These are phyloP conservation scores for Pestalotiopsis sp. DNA, from an alignment of 2,329 filamentous ascomycete species.

Conservation along the genomic window DNA sequence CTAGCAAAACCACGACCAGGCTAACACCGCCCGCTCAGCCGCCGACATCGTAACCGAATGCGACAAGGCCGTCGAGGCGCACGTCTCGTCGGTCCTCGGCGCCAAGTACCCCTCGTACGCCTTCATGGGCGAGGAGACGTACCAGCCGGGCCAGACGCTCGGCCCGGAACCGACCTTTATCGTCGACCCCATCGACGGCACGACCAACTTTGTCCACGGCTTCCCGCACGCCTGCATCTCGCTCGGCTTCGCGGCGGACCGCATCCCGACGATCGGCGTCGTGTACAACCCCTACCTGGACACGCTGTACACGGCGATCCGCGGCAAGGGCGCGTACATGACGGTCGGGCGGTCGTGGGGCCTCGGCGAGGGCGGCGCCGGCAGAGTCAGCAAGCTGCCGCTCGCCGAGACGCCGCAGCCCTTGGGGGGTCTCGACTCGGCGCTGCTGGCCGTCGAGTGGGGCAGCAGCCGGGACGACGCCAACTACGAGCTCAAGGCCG, in stretches of 20 bases:
- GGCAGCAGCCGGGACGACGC: slow-evolving; percentile 66
- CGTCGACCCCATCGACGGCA: slow-evolving; percentile 81
- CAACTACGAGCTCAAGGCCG: slow-evolving; percentile 70
- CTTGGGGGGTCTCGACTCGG: slow-evolving; percentile 59
- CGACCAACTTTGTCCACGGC: slow-evolving; percentile 77
- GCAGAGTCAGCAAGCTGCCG: slow-evolving; percentile 42
- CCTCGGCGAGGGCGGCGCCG: slow-evolving; percentile 32
- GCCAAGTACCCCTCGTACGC: slow-evolving; percentile 54
- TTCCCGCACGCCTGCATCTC: slow-evolving; percentile 77
- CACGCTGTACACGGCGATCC: slow-evolving; percentile 67
- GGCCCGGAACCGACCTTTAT: slow-evolving; percentile 73
- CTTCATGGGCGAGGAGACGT: slow-evolving; percentile 79
- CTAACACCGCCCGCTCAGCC: slow-evolving; percentile 39
- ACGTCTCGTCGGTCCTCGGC: slow-evolving; percentile 55
- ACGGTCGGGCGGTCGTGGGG: slow-evolving; percentile 44
- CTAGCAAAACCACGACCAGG: neutral
- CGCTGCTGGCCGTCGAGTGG: slow-evolving; percentile 73
- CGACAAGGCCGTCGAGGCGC: slow-evolving; percentile 64
- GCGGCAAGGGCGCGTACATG: slow-evolving; percentile 65
- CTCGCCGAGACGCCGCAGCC: slow-evolving; percentile 51
- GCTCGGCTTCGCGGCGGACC: slow-evolving; percentile 67
- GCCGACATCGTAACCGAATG: slow-evolving; percentile 70
- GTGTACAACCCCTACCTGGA: slow-evolving; percentile 79
- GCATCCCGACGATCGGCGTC: slow-evolving; percentile 66
- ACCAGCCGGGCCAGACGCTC: slow-evolving; percentile 64